These are phyloP conservation scores for Adansonia gregorii DNA, from an alignment of 441 rosid genomes.

Conservation along the genomic window DNA sequence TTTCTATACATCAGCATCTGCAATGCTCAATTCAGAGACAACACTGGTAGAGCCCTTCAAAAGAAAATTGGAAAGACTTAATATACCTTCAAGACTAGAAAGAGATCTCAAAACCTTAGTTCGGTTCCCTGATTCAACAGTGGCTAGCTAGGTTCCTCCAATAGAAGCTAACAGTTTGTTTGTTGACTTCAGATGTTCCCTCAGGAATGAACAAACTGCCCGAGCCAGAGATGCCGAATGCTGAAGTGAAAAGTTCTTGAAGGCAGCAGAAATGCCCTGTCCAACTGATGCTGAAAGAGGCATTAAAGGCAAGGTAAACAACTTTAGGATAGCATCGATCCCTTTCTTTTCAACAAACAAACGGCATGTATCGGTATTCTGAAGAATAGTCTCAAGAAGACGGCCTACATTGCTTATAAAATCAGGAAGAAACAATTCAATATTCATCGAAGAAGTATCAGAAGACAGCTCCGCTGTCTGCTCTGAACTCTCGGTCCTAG, in stretches of 20 bases:
- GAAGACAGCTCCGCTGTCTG: conserved; percentile 57
- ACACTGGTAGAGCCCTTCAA: conserved; percentile 79
- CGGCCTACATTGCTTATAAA: conserved; percentile 82
- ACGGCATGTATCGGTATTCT: conserved; percentile 94
- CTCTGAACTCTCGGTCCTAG: conserved; percentile 56
- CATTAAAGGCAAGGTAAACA: conserved; percentile 80
- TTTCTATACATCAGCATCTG: conserved; percentile 91
- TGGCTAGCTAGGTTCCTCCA: conserved; percentile 66
- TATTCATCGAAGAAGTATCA: conserved; percentile 54
- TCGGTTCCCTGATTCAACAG: conserved; percentile 60
- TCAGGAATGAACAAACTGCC: conserved; percentile 73
- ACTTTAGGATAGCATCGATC: conserved; percentile 77
- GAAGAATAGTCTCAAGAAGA: conserved; percentile 94
- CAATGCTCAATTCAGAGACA: conserved; percentile 81
- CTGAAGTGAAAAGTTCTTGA: conserved; percentile 92
- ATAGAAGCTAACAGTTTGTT: conserved; percentile 60
- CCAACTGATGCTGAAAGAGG: conserved; percentile 82
- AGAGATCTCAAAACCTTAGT: conserved; percentile 66
- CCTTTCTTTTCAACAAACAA: conserved; percentile 96
- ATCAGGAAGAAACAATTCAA: conserved; percentile 84
- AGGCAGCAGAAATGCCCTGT: conserved; percentile 80
- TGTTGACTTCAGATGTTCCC: conserved; percentile 72
- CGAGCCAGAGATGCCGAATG: conserved; percentile 86
- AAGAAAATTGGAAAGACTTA: conserved; percentile 79
- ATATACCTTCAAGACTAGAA: conserved; percentile 77